Evolutionary conservation across 345 rosid species (phyloP).

Genomic region (Turritis glabra): DNA sequence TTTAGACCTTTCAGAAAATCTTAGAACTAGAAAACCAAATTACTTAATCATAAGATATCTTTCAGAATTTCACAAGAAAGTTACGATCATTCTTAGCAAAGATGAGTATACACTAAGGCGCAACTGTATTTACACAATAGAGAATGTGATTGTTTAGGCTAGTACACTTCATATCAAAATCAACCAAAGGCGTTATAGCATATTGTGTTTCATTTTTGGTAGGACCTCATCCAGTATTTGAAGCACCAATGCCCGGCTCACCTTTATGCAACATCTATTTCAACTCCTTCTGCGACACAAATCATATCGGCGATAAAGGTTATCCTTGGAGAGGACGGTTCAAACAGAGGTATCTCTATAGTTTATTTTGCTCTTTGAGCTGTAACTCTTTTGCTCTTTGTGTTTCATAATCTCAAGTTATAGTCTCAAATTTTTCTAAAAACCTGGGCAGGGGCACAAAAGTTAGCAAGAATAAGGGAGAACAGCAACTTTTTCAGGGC

Average conservation of each 20-base stretch:
- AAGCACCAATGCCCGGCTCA: constrained; percentile 84
- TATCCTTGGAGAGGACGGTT: constrained; percentile 93
- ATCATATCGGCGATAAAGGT: constrained; percentile 82
- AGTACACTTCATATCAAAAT: background rate
- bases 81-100: background rate
- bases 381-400: background rate
- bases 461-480: constrained; percentile 85
- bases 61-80: too few species aligned
- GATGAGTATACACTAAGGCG: background rate
- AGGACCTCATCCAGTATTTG: constrained; percentile 83
- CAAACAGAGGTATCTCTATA: constrained; percentile 67
- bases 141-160: background rate
- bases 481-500: constrained; percentile 95
- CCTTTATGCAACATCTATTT: constrained; percentile 90
- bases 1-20: background rate
- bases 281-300: constrained; percentile 93
- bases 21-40: background rate
- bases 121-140: background rate
- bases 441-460: constrained; percentile 69
- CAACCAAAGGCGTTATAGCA: constrained; percentile 1
- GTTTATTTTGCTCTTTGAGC: background rate
- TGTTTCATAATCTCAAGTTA: background rate
- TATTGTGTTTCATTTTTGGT: constrained; percentile 7
- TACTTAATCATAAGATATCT: too few species aligned
- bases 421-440: background rate